A percentile compares a stretch with the other conserved stretches of the same genome.
Evolutionary conservation across 352 stramenopile species (phyloP).

Genomic region (Globisporangium nagaii): DNA sequence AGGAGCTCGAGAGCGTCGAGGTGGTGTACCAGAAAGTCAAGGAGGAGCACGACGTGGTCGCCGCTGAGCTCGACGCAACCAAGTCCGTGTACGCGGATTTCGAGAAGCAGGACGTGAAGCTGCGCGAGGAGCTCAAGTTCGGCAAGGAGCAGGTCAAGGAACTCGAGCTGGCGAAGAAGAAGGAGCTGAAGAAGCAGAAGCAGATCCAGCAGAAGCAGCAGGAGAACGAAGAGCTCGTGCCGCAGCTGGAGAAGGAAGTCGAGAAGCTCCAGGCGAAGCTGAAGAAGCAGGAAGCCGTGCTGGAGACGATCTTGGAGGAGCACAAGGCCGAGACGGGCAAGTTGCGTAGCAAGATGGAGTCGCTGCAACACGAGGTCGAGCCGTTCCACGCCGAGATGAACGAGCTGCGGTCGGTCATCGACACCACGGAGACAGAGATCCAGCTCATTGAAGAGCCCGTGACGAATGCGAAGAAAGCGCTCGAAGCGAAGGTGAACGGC

Average conservation of each 20-base stretch:
- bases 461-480: slow-evolving; percentile 74
- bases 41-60: slow-evolving; percentile 81
- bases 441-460: slow-evolving; percentile 66
- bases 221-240: slow-evolving; percentile 86
- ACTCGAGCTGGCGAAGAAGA: slow-evolving; percentile 84
- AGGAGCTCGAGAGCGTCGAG: slow-evolving; percentile 80
- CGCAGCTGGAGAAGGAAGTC: slow-evolving; percentile 82
- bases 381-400: slow-evolving; percentile 71
- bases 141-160: slow-evolving; percentile 92
- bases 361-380: slow-evolving; percentile 73
- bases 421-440: slow-evolving; percentile 78
- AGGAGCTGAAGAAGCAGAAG: slow-evolving; percentile 91
- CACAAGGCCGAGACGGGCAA: slow-evolving; percentile 75
- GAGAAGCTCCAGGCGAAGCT: slow-evolving; percentile 64
- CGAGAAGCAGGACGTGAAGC: slow-evolving; percentile 97
- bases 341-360: slow-evolving; percentile 70
- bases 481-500: slow-evolving; percentile 54
- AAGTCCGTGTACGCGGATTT: slow-evolving; percentile 94
- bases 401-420: slow-evolving; percentile 64
- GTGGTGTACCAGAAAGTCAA: slow-evolving; percentile 75
- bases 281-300: slow-evolving; percentile 81
- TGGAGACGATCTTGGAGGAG: slow-evolving; percentile 79
- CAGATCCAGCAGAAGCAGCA: slow-evolving; percentile 73
- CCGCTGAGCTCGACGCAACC: slow-evolving; percentile 80
- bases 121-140: slow-evolving; percentile 97